Base-by-base conservation (phyloP, 306 rosid genomes). In the Rubus parviflorus region DNA sequence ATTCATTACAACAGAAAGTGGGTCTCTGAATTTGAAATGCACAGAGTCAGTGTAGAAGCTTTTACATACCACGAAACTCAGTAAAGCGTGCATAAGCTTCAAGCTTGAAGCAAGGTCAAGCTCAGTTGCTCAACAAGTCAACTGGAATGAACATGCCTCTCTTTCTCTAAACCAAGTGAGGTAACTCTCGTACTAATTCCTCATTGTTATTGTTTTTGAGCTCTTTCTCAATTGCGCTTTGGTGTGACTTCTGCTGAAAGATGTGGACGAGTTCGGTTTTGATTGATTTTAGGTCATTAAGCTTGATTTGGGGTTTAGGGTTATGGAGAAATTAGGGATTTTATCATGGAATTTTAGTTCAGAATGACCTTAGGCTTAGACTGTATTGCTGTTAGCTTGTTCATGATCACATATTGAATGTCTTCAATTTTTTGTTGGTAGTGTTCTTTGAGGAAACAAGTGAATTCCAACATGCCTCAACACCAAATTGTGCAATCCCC, bases 401-500 rank as follows among this genome's bases (percentile, higher is more conserved):
- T 22, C 13, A 20, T 7, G 4, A 73, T 20, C 68, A 57, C 15
- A 11, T 16, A 23, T 16, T 43, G 35, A 74, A 15, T 58, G 30
- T 58, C 10, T 15, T 74, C 45, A 4, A 42, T 74, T 43, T 73
- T n/a, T 58, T 58, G 19, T 41, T 42, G 22, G 23, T 57, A 41
- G 77, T 14, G 43, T 38, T 35, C 22, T 52, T 23, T 58, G 35
- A 58, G 10, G 77, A 58, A 58, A 16, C 56, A 41, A 15, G 13
- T 57, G 77, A 43, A 42, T 25, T n/a, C 49, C 61, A 81, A 87
- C 75, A 84, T 88, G 91, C 84, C 89, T 73, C 98, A 89, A 52
- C 93, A 84, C 79, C 97, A 90, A 84, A 81, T 93, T 60, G 94
- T 81, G 16, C 97, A 85, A 65, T 94, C 98, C 70, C 98, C 98